phyloP scores from a whole-genome alignment of 306 rosid species.

The Quercus berberidifolia region DNA sequence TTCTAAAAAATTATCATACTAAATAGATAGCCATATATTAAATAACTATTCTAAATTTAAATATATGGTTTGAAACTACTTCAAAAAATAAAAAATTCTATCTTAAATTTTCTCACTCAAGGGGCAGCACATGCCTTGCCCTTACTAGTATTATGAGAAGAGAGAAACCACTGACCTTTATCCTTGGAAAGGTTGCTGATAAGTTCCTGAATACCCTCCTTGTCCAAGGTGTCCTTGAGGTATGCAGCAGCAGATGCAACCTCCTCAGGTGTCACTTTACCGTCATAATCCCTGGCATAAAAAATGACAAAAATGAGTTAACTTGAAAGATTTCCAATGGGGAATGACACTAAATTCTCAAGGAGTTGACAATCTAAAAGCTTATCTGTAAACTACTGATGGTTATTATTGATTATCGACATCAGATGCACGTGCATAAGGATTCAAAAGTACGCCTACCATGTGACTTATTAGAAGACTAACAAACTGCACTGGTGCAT shows the following conservation, averaged over 20 bases:
- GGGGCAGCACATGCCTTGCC: too few species aligned
- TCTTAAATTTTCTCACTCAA: too few species aligned
- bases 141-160: too few species aligned
- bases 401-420: not conserved
- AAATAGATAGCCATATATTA: too few species aligned
- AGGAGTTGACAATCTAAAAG: not conserved
- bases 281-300: constrained; percentile 79
- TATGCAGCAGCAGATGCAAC: constrained; percentile 95
- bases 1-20: too few species aligned
- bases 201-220: constrained; percentile 93
- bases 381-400: not conserved
- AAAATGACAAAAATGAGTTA: not conserved
- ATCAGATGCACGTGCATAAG: not conserved
- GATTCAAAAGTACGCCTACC: not conserved
- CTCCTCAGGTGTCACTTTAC: constrained; percentile 97
- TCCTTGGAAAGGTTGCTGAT: constrained; percentile 86
- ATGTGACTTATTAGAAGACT: not conserved
- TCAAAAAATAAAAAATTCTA: too few species aligned
- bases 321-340: not conserved
- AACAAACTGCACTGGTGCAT: not conserved
- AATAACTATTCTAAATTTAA: too few species aligned
- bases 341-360: not conserved
- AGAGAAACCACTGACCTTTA: constrained; percentile 38
- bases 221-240: constrained; percentile 82
- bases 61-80: too few species aligned